phyloP scores from a whole-genome alignment of 345 rosid species.

The Citrus cavaleriei region DNA sequence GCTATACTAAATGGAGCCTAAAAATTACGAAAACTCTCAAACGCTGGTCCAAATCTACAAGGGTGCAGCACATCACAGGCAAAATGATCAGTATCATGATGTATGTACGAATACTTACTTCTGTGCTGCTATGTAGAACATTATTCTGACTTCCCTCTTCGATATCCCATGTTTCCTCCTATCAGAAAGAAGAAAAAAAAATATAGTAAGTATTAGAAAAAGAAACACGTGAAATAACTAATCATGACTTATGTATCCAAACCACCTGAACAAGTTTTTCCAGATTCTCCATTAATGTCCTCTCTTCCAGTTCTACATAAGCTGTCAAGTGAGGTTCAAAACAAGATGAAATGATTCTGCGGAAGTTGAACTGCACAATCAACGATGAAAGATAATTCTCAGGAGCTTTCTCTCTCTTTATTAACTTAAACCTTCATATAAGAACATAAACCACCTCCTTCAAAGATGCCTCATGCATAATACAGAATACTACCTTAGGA shows the following conservation, averaged over 20 bases:
- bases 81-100: background rate
- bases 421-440: constrained; percentile 9
- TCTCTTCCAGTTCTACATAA: constrained; percentile 93
- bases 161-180: constrained; percentile 99
- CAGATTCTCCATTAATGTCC: constrained; percentile 91
- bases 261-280: constrained; percentile 95
- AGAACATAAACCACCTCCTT: background rate
- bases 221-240: background rate
- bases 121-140: constrained; percentile 93
- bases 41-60: background rate
- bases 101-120: constrained; percentile 41
- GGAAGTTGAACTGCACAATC: constrained; percentile 89
- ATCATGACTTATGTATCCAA: constrained; percentile 5
- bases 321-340: constrained; percentile 90
- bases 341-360: constrained; percentile 94
- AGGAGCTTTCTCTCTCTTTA: background rate
- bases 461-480: background rate
- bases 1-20: no score
- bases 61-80: background rate
- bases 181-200: constrained; percentile 4
- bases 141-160: constrained; percentile 94
- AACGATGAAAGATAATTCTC: constrained; percentile 11
- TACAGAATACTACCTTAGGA: background rate
- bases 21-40: background rate
- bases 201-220: constrained; percentile 15